Evolutionary conservation across 1,139 yeast species (phyloP).

Genomic region (Pichia sp.): DNA sequence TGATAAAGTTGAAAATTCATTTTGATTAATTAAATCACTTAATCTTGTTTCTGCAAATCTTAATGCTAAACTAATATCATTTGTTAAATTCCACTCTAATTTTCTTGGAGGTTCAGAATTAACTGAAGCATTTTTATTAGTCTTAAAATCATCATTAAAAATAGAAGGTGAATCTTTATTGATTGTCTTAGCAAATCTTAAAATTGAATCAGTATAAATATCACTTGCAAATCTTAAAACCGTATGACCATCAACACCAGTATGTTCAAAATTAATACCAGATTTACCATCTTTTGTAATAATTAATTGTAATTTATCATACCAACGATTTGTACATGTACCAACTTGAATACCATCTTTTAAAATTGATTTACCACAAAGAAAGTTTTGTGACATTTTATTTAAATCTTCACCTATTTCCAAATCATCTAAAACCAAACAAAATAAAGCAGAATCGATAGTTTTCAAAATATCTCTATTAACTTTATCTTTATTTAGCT

Average conservation of each 20-base stretch:
- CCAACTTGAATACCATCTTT: slow-evolving; percentile 88
- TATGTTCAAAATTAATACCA: slow-evolving; percentile 90
- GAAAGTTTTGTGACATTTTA: slow-evolving; percentile 72
- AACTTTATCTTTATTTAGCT: slow-evolving; percentile 39
- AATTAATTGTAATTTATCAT: slow-evolving; percentile 83
- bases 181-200: slow-evolving; percentile 79
- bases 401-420: slow-evolving; percentile 55
- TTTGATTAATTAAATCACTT: slow-evolving; percentile 82
- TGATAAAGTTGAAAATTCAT: slow-evolving; percentile 78
- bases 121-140: background rate
- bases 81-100: slow-evolving; percentile 81
- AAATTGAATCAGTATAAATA: slow-evolving; percentile 83
- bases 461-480: slow-evolving; percentile 69
- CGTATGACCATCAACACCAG: slow-evolving; percentile 95
- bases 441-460: slow-evolving; percentile 74
- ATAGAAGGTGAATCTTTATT: slow-evolving; percentile 76
- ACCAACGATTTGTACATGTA: slow-evolving; percentile 93
- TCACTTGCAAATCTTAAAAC: slow-evolving; percentile 84
- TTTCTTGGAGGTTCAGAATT: slow-evolving; percentile 50
- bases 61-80: slow-evolving; percentile 69
- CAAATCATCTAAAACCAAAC: slow-evolving; percentile 76
- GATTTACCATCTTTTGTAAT: slow-evolving; percentile 90
- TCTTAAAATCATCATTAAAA: slow-evolving; percentile 39
- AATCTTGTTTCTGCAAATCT: slow-evolving; percentile 89
- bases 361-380: slow-evolving; percentile 76